Evolutionary conservation across 345 rosid species (phyloP).

Genomic region (Turritis glabra): DNA sequence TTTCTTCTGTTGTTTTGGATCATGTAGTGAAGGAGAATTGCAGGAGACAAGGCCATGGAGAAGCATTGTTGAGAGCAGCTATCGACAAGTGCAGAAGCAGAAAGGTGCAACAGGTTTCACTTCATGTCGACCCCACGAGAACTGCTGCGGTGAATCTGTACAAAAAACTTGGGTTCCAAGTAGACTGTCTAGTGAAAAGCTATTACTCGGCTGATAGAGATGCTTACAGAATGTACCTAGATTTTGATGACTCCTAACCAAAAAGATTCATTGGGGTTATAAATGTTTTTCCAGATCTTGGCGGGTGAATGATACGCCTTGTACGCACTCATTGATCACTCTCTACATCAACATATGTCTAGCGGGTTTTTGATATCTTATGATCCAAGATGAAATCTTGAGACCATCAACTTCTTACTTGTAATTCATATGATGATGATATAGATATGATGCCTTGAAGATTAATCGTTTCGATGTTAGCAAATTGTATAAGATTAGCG

Average conservation of each 20-base stretch:
- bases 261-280: background rate
- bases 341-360: background rate
- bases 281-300: background rate
- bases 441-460: too few species aligned
- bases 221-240: constrained; percentile 81
- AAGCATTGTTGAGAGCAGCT: constrained; percentile 64
- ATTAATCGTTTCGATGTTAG: too few species aligned
- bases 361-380: background rate
- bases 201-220: constrained; percentile 71
- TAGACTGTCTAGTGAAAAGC: constrained; percentile 56
- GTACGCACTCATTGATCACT: constrained; percentile 14
- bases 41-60: constrained; percentile 73
- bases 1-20: constrained; percentile 2
- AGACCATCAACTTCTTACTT: background rate
- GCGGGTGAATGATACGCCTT: background rate
- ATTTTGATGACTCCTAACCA: constrained; percentile 44
- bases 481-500: too few species aligned
- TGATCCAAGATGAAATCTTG: background rate
- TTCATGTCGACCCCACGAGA: constrained; percentile 81
- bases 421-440: too few species aligned
- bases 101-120: constrained; percentile 61
- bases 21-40: constrained; percentile 66
- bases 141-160: constrained; percentile 66
- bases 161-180: constrained; percentile 70
- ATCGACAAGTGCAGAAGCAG: constrained; percentile 68